Evolutionary conservation across 75 land plant genomes (phyloP), one percentile per base, ranked within the genome.

Genomic region (Picea sitchensis): DNA sequence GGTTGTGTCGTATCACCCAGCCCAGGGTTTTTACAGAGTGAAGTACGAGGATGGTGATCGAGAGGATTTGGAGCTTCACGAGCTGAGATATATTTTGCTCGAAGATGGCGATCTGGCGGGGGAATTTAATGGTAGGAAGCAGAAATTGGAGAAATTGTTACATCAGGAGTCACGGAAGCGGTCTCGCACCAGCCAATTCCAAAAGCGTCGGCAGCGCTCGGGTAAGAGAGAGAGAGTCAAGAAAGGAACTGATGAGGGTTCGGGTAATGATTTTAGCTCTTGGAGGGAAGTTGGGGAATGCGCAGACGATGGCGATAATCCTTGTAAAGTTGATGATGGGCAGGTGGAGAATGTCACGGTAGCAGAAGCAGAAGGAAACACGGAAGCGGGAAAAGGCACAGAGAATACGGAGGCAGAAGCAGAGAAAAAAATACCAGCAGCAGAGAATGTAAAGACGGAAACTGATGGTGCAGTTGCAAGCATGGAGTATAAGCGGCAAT

Each of bases 11-110:
- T 80, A 5, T 51, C 56, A 51, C 11, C 85, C 80, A 59, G 75
- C 57, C 15, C 12, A 57, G 15, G 87, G 87, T 12, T 79, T 84
- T 65, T 93, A 86, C 79, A 80, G 85, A 76, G 90, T 93, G 30
- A 69, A 80, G 51, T 93, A 87, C 65, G 95, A 88, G 76, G 93
- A 93, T 72, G 95, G 91, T 4, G 88, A 93, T 78, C 82, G 31
- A 21, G 95, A 93, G 85, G 95, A 91, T 74, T 60, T 92, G 63
- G 93, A 91, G 3, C 79, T 78, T 13, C 30, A 77, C 3, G 90
- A 93, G 76, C 18, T 86, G 3, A 58, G 76, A 0, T 34, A 14
- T 34, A 71, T 81, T 38, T 60, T 88, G 51, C 30, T 88, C 23
- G 80, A 51, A 3, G 80, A 82, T 13, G 23, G 23, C 3, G 67